Base-by-base conservation (phyloP, 2,329 filamentous ascomycete species). In the Parasarocladium wereldwijsianum region DNA sequence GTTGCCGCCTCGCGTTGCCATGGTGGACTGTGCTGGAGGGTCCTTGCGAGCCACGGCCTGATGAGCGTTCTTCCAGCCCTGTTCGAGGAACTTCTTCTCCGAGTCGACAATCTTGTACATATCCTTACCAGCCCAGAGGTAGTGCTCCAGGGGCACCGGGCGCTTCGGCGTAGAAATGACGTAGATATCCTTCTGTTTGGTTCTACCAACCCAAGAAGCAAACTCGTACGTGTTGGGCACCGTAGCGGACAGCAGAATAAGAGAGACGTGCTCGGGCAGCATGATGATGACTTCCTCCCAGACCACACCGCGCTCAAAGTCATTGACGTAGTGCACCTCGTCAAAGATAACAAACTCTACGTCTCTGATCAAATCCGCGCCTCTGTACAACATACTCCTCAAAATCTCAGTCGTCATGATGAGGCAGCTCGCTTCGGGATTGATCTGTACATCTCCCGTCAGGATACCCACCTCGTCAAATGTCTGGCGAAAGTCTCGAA, bases 261-360 rank as follows among this genome's bases (percentile, higher is more conserved):
- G 66, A 2, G 90, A 93, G 22, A 98, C 84, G 55, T 98, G 90
- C 49, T 93, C 86, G 0, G 90, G 90, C 32, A 98, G 66, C 90
- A 98, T 96, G 45, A 98, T 98, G 49, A 98, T 96, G 22, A 90
- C 96, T 61, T 98, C 90, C 54, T 98, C 90, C 90, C 90, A 98
- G 3, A 98, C 90, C 1, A 98, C 90, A 62, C 90, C 90, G 55
- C 90, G 71, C 29, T 74, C 70, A 55, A 92, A 92, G 56, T 98
- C 90, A 46, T 90, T 76, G 74, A 98, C 78, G 57, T 98, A 98
- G 55, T 98, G 90, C 38, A 98, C 93, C 55, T 98, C 90, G 55
- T 98, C 90, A 44, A 98, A 98, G 3, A 98, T 65, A 2, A 98
- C 92, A 90, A 90, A 98, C 10, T 81, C 86, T 2, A 98, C 92